Conservation (phyloP, 306 rosid species). For the Cicer judaicum region DNA sequence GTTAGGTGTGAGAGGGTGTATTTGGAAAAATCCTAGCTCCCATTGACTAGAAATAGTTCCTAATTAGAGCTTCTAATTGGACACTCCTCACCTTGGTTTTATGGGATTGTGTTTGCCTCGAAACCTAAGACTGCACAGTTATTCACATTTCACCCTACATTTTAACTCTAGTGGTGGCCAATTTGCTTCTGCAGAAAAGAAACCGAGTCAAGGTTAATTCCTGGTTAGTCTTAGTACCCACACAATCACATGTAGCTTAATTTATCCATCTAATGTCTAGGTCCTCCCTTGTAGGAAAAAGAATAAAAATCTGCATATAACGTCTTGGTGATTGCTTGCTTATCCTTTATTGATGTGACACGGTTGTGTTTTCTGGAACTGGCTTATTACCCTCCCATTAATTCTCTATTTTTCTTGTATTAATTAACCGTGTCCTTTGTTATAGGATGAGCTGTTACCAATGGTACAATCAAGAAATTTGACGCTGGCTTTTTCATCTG, state of each 20-base stretch:
- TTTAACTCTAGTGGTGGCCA: constrained; percentile 9
- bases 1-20: not conserved
- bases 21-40: not conserved
- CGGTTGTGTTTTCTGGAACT: constrained; percentile 25
- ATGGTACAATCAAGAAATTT: constrained; percentile 83
- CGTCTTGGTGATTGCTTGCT: constrained; percentile 37
- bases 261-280: constrained; percentile 7
- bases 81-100: not conserved
- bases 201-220: constrained; percentile 33
- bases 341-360: constrained; percentile 37
- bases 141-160: constrained; percentile 5
- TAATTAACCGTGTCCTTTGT: constrained; percentile 33
- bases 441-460: constrained; percentile 79
- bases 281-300: constrained; percentile 27
- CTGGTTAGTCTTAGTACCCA: constrained; percentile 9
- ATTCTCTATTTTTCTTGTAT: constrained; percentile 37
- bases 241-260: constrained; percentile 6
- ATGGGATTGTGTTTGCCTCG: not conserved
- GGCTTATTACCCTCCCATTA: constrained; percentile 26
- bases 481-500: constrained; percentile 93
- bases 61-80: not conserved
- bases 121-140: constrained; percentile 12
- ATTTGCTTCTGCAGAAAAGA: constrained; percentile 33
- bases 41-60: not conserved
- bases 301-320: constrained; percentile 28